Conservation (phyloP, 2,329 filamentous ascomycete genomes). For the Beauveria varroae region DNA sequence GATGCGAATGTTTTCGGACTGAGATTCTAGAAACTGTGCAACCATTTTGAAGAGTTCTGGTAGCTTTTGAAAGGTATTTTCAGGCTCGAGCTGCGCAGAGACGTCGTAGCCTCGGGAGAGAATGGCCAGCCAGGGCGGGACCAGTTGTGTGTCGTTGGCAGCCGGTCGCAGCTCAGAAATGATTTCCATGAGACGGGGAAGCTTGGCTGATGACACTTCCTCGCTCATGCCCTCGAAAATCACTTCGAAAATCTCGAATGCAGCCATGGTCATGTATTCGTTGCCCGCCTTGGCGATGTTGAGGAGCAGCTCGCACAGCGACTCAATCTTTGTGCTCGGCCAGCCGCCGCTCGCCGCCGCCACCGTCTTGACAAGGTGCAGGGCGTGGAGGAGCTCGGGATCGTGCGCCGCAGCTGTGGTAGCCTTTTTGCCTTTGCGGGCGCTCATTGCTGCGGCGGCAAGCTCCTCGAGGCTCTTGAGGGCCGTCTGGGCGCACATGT, state of each 20-base stretch:
- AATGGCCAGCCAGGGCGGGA: constrained; percentile 95
- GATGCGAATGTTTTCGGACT: constrained; percentile 86
- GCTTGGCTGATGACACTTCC: constrained; percentile 79
- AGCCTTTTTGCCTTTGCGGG: constrained; percentile 58
- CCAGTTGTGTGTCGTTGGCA: constrained; percentile 85
- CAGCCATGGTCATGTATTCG: constrained; percentile 92
- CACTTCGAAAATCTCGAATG: constrained; percentile 95
- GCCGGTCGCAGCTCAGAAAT: constrained; percentile 88
- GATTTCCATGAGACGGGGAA: constrained; percentile 81
- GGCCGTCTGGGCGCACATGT: constrained; percentile 91
- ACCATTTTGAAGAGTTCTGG: constrained; percentile 79
- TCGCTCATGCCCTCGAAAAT: constrained; percentile 90
- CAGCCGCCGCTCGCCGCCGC: constrained; percentile 83
- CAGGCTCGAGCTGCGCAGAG: constrained; percentile 76
- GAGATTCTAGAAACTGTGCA: constrained; percentile 72
- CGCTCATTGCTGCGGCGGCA: constrained; percentile 51
- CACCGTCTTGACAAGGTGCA: constrained; percentile 88
- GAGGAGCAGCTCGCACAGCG: constrained; percentile 80
- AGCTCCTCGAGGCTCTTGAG: constrained; percentile 73
- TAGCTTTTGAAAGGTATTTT: constrained; percentile 86
- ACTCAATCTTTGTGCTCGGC: constrained; percentile 94
- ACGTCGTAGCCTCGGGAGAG: constrained; percentile 92
- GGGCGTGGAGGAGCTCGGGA: constrained; percentile 78
- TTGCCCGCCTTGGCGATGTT: constrained; percentile 85
- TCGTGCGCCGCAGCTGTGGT: constrained; percentile 54